Conservation (phyloP, 2,329 filamentous ascomycete species). For the Penicillium sp. region DNA sequence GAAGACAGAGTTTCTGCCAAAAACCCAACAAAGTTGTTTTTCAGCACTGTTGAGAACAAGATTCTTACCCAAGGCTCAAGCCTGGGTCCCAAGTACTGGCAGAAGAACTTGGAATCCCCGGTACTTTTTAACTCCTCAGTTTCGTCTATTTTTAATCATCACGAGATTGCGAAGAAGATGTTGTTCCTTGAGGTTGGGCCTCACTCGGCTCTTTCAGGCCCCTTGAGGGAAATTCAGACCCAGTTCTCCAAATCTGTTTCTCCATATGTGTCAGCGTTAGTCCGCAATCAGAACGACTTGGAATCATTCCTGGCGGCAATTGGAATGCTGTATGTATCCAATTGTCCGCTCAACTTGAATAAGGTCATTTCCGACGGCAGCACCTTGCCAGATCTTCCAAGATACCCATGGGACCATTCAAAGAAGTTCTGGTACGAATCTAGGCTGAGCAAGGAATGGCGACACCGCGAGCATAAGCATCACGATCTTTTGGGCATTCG, state of each 20-base stretch:
- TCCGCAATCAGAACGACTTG: conserved; percentile 17
- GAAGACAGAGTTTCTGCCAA: not conserved
- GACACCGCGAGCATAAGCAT: conserved; percentile 3
- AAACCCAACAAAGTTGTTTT: not conserved
- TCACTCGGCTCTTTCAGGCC: not conserved
- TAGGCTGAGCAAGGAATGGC: conserved; percentile 4
- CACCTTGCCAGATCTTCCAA: conserved; percentile 10
- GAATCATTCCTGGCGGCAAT: conserved; percentile 9
- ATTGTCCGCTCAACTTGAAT: not conserved
- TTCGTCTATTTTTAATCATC: not conserved
- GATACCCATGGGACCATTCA: conserved; percentile 18
- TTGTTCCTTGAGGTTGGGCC: conserved; percentile 5
- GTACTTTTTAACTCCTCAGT: conserved; percentile 16
- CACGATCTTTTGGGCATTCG: conserved; percentile 21
- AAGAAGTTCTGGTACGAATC: conserved; percentile 13
- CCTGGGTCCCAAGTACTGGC: conserved; percentile 8
- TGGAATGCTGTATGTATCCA: conserved; percentile 8
- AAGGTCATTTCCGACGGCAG: not conserved
- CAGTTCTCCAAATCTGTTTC: not conserved
- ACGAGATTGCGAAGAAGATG: not conserved
- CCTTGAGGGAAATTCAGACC: not conserved
- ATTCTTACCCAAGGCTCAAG: not conserved
- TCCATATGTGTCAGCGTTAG: not conserved
- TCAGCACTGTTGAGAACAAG: not conserved
- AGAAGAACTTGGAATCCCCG: conserved; percentile 5